A percentile compares a stretch with the other conserved stretches of the same genome.
Evolutionary conservation across 345 rosid genomes (phyloP).

Genomic region (Eucalyptus microcorys): DNA sequence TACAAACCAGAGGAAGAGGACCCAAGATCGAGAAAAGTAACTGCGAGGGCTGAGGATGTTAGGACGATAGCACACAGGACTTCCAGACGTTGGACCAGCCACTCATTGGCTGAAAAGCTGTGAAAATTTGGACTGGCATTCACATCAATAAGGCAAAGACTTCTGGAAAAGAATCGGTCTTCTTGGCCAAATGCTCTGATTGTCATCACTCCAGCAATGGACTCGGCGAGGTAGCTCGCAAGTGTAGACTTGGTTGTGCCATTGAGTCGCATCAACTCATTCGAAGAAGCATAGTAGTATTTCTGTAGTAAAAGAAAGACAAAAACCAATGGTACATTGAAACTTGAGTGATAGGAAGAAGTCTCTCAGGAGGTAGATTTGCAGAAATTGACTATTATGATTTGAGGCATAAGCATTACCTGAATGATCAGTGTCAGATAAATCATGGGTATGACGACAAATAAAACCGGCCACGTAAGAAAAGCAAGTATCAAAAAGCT

Average conservation of each 20-base stretch:
- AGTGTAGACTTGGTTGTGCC: constrained; percentile 50
- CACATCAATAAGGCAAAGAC: constrained; percentile 26
- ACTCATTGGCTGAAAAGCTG: constrained; percentile 39
- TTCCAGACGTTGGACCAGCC: constrained; percentile 55
- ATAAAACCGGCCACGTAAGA: constrained; percentile 38
- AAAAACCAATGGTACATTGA: background rate
- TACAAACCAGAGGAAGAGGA: constrained; percentile 39
- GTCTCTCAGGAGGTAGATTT: background rate
- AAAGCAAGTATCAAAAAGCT: constrained; percentile 14
- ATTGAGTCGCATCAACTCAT: constrained; percentile 44
- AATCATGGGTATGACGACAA: constrained; percentile 34
- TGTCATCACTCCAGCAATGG: constrained; percentile 41
- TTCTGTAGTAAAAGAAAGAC: constrained; percentile 6
- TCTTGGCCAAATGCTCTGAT: constrained; percentile 47
- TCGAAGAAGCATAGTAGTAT: constrained; percentile 37
- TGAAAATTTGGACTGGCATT: constrained; percentile 47
- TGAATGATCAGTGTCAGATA: constrained; percentile 24
- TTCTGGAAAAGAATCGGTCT: constrained; percentile 36
- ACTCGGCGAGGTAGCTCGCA: constrained; percentile 50
- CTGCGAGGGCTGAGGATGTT: constrained; percentile 41
- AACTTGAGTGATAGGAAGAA: background rate
- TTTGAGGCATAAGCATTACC: constrained; percentile 4
- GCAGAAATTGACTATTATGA: background rate
- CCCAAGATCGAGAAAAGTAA: constrained; percentile 40
- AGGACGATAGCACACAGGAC: constrained; percentile 32